Conservation (phyloP, 192 early-diverging fungal species). For the Coemansia aciculifera region DNA sequence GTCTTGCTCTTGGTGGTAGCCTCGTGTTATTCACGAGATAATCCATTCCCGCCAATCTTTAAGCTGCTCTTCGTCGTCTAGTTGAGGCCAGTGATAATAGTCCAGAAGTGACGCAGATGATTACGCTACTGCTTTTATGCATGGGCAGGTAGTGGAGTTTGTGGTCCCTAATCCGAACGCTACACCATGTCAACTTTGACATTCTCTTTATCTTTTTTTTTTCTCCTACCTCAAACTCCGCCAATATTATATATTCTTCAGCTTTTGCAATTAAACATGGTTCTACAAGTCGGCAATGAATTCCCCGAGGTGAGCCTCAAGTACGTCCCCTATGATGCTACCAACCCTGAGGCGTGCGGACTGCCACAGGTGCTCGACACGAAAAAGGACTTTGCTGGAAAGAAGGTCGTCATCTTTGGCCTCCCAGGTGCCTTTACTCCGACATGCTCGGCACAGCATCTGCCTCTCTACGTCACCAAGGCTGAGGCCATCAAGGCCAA, state of each 20-base stretch:
- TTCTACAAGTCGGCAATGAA: constrained; percentile 54
- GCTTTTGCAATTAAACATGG: constrained; percentile 15
- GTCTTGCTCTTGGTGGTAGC: no score
- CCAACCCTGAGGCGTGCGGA: constrained; percentile 50
- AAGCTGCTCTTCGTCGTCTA: no score
- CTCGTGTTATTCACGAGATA: no score
- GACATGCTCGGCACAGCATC: constrained; percentile 41
- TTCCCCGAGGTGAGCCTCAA: constrained; percentile 61
- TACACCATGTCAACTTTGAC: no score
- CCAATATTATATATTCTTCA: neutral
- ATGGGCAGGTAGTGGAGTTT: no score
- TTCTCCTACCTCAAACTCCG: neutral
- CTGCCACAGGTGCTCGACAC: constrained; percentile 41
- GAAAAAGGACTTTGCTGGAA: constrained; percentile 45
- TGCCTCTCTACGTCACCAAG: constrained; percentile 33
- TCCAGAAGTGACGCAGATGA: no score
- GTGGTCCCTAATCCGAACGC: no score
- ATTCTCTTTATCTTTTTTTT: neutral
- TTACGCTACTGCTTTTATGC: no score
- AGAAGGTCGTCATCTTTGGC: constrained; percentile 44
- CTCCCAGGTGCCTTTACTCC: constrained; percentile 46
- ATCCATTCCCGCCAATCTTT: no score
- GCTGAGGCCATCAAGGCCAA: constrained; percentile 36
- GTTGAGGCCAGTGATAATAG: no score
- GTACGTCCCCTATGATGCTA: constrained; percentile 53